phyloP scores from a whole-genome alignment of 23 red algal species.

The Cyanidioschyzon merolae region DNA sequence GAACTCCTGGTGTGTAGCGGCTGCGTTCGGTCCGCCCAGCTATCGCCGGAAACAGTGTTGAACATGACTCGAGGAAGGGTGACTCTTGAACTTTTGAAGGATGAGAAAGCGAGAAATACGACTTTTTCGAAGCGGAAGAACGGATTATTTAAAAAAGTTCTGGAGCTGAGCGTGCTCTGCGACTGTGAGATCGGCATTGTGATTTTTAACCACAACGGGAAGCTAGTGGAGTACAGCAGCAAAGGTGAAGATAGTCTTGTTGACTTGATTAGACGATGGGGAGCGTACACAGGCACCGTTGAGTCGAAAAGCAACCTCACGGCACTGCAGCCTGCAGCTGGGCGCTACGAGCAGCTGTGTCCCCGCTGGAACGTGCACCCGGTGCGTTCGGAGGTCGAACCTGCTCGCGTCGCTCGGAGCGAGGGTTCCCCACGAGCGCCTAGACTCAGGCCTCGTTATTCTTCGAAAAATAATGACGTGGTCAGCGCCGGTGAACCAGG shows the following conservation, averaged over 20 bases:
- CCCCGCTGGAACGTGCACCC: conserved; percentile 9
- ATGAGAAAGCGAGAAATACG: conserved; percentile 3
- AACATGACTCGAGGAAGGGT: conserved; percentile 1
- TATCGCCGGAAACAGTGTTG: no score
- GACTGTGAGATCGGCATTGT: conserved; percentile 77
- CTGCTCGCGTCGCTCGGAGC: neutral
- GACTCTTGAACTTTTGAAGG: neutral
- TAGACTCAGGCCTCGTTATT: neutral
- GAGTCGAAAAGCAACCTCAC: conserved; percentile 10
- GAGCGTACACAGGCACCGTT: neutral
- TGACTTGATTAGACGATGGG: conserved; percentile 2
- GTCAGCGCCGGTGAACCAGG: neutral
- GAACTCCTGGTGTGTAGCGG: no score
- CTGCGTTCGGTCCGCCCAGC: no score
- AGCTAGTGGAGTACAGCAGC: conserved; percentile 75
- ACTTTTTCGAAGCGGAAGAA: conserved; percentile 83
- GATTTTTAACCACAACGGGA: conserved; percentile 70
- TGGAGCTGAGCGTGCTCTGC: conserved; percentile 71
- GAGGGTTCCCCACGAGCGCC: neutral
- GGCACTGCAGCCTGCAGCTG: neutral
- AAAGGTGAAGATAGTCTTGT: neutral
- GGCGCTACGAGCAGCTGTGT: neutral
- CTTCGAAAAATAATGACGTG: neutral
- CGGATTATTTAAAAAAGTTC: conserved; percentile 74
- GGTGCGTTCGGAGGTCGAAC: neutral